phyloP scores from a whole-genome alignment of 176 grass and related monocot genomes.

The Oryza glaberrima region DNA sequence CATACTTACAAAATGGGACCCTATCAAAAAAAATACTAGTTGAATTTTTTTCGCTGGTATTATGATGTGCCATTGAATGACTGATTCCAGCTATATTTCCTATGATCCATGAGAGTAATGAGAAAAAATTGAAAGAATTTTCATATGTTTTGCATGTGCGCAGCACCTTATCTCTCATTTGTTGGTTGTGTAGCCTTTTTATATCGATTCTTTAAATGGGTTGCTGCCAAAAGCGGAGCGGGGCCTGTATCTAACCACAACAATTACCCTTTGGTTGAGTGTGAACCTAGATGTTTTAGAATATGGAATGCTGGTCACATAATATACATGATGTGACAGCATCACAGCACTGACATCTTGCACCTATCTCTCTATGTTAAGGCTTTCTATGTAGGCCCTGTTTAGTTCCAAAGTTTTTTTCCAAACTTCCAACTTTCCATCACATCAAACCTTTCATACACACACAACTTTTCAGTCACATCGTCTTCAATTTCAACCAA shows the following conservation, averaged over 20 bases:
- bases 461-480: no score
- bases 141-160: constrained; percentile 24
- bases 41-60: constrained; percentile 14
- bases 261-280: constrained; percentile 18
- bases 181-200: constrained; percentile 31
- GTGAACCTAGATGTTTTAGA: constrained; percentile 23
- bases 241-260: constrained; percentile 22
- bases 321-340: constrained; percentile 23
- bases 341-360: constrained; percentile 12
- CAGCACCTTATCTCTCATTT: background rate
- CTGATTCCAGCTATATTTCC: constrained; percentile 2
- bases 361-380: constrained; percentile 12
- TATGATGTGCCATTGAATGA: constrained; percentile 17
- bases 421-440: no score
- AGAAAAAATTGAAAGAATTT: background rate
- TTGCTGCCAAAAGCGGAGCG: background rate
- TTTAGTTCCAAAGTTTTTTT: no score
- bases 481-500: no score
- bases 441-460: no score
- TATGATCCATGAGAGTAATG: background rate
- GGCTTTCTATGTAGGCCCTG: background rate
- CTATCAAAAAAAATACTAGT: constrained; percentile 2
- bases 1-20: constrained; percentile 1
- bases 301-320: constrained; percentile 43
- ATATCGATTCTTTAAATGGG: constrained; percentile 37